These are phyloP conservation scores for Puccinia coronata DNA, from an alignment of 1,284 basidiomycete genomes.

Conservation along the genomic window DNA sequence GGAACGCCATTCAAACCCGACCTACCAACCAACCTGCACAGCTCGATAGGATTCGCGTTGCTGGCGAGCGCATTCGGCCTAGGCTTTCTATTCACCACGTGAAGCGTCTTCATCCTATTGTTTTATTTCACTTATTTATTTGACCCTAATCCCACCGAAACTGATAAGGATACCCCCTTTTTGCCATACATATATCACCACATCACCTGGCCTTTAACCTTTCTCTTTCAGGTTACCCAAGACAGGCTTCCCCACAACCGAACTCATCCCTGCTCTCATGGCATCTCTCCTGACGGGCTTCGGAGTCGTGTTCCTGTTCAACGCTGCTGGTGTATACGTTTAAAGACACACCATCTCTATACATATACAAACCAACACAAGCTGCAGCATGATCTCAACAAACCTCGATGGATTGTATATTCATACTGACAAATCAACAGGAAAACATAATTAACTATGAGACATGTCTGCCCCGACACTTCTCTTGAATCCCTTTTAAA, in stretches of 20 bases:
- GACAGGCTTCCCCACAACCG: constrained; percentile 3
- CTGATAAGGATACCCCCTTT: no score
- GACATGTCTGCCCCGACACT: no score
- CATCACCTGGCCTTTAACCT: not conserved
- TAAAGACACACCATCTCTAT: not conserved
- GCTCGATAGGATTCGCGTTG: constrained; percentile 38
- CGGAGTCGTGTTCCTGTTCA: constrained; percentile 42
- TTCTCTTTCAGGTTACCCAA: constrained; percentile 28
- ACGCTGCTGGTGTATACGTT: constrained; percentile 46
- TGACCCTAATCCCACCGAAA: no score
- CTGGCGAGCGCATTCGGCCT: constrained; percentile 29
- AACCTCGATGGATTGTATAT: no score
- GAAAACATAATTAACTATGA: no score
- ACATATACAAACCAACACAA: no score
- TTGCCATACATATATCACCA: not conserved
- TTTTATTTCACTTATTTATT: no score
- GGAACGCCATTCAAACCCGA: constrained; percentile 8
- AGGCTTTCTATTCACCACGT: constrained; percentile 44
- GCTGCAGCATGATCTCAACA: no score
- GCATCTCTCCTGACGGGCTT: constrained; percentile 45
- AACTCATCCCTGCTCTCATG: constrained; percentile 27
- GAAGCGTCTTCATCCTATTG: not conserved
- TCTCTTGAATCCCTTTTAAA: no score
- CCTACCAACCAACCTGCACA: constrained; percentile 33
- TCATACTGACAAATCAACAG: no score